A percentile compares a stretch with the other conserved stretches of the same genome.
Conservation (phyloP, 306 rosid genomes). For the Ormosia emarginata region DNA sequence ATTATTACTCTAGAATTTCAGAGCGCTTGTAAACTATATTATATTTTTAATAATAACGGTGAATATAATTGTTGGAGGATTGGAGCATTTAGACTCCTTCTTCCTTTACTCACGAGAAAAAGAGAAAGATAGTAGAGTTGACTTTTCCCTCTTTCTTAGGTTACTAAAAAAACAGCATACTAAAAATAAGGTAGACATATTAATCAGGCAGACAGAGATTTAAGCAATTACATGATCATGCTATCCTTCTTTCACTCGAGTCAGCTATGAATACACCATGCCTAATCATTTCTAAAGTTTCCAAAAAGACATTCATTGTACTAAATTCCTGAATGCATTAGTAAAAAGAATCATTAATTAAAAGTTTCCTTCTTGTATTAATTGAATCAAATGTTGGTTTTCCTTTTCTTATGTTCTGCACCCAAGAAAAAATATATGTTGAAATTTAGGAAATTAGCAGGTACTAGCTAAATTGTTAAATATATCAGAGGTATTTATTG, state of each 20-base stretch:
- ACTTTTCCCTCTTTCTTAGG: constrained; percentile 7
- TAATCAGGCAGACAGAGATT: constrained; percentile 17
- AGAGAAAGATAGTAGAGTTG: constrained; percentile 29
- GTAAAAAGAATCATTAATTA: constrained; percentile 15
- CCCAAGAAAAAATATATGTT: background rate
- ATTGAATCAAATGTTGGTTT: background rate
- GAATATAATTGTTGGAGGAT: constrained; percentile 20
- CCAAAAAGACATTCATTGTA: background rate
- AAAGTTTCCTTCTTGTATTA: background rate
- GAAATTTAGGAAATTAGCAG: background rate
- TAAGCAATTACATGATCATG: constrained; percentile 21
- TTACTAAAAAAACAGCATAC: constrained; percentile 10
- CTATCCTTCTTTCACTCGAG: constrained; percentile 15
- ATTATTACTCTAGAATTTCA: constrained; percentile 30
- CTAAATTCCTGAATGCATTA: constrained; percentile 7
- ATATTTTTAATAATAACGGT: constrained; percentile 17
- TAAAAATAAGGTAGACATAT: constrained; percentile 30
- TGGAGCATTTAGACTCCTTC: background rate
- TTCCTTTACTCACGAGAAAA: constrained; percentile 19
- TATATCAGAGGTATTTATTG: too few species aligned
- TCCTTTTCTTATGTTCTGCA: background rate
- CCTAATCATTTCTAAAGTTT: constrained; percentile 16
- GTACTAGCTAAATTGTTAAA: background rate
- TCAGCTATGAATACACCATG: constrained; percentile 24
- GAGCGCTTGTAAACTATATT: background rate